Evolutionary conservation across 2,329 filamentous ascomycete genomes (phyloP).

Genomic region (Fusarium kyushuense): DNA sequence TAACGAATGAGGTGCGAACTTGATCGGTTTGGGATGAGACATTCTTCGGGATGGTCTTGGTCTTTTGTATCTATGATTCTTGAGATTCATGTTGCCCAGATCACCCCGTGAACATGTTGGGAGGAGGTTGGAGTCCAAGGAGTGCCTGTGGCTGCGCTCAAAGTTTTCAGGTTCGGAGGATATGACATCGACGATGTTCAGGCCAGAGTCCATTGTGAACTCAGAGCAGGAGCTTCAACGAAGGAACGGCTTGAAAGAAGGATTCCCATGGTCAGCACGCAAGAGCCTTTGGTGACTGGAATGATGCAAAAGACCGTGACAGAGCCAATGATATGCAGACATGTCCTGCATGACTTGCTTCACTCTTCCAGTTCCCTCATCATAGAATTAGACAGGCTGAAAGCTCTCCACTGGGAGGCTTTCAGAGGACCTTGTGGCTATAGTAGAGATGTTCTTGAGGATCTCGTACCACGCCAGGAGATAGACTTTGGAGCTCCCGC

Average conservation of each 20-base stretch:
- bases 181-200: conserved; percentile 23
- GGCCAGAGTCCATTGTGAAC: not conserved
- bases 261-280: not conserved
- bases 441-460: not conserved
- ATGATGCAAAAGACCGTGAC: not conserved
- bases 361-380: not conserved
- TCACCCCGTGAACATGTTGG: not conserved
- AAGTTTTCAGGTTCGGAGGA: conserved; percentile 18
- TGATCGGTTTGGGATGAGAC: conserved; percentile 27
- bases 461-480: not conserved
- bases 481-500: not conserved
- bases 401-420: not conserved
- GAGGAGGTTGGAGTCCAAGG: conserved; percentile 13
- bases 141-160: conserved; percentile 1
- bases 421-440: not conserved
- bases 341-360: not conserved
- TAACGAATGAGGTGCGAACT: conserved; percentile 38
- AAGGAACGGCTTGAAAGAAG: not conserved
- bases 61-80: conserved; percentile 34
- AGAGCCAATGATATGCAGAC: not conserved
- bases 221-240: not conserved
- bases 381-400: not conserved
- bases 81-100: too few relatives aligned
- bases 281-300: not conserved
- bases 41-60: conserved; percentile 4